Percentiles rank a stretch among this genome's conserved stretches.
phyloP scores from a whole-genome alignment of 768 basidiomycete species.

The Gyrodon lividus region DNA sequence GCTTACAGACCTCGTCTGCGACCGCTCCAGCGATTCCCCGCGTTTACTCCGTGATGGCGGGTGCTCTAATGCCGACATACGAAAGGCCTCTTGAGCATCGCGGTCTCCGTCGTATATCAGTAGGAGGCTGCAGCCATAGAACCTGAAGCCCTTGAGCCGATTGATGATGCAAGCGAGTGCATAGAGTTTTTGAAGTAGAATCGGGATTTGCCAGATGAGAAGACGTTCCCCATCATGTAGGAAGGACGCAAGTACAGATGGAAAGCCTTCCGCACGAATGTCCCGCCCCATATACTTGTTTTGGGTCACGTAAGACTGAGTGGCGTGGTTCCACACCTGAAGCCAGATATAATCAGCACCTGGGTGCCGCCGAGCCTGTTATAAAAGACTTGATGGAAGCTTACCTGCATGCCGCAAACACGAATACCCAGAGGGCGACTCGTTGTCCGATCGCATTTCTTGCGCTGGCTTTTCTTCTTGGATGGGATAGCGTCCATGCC shows the following conservation, averaged over 20 bases:
- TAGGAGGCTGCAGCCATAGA: constrained; percentile 96
- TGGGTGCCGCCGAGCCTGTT: neutral
- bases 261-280: constrained; percentile 82
- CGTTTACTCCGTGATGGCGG: constrained; percentile 67
- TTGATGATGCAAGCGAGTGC: constrained; percentile 90
- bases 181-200: constrained; percentile 87
- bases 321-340: constrained; percentile 90
- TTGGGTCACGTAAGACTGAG: constrained; percentile 84
- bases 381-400: constrained; percentile 25
- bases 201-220: constrained; percentile 89
- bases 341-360: constrained; percentile 7
- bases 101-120: constrained; percentile 97
- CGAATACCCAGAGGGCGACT: constrained; percentile 88
- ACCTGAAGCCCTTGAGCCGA: constrained; percentile 91
- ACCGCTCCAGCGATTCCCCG: constrained; percentile 74
- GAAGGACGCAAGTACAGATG: constrained; percentile 78
- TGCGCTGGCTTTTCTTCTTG: constrained; percentile 98
- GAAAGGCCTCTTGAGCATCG: constrained; percentile 78
- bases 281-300: constrained; percentile 97
- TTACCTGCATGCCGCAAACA: constrained; percentile 98
- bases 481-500: constrained; percentile 89
- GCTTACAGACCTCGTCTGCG: constrained; percentile 39
- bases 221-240: constrained; percentile 80
- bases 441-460: constrained; percentile 96
- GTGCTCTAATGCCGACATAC: constrained; percentile 59